Conservation (phyloP, 768 basidiomycete genomes). For the Neoboletus magnificus region DNA sequence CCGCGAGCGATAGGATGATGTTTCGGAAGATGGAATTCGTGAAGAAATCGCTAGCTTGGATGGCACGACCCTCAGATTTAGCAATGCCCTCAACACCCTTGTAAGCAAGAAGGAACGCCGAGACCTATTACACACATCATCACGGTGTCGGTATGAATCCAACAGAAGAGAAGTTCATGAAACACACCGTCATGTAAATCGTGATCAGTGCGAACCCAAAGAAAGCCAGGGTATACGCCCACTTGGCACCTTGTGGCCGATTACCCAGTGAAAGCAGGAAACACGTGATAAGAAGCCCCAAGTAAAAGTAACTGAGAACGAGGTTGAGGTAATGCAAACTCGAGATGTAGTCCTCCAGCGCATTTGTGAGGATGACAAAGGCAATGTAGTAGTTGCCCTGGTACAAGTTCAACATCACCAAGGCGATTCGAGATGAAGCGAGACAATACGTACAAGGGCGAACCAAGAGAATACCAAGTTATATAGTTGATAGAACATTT, state of each 20-base stretch:
- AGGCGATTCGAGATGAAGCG: not conserved
- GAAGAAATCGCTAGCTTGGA: conserved; percentile 62
- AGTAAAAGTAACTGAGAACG: conserved; percentile 81
- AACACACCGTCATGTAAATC: conserved; percentile 88
- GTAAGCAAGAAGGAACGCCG: conserved; percentile 80
- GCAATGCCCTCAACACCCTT: conserved; percentile 69
- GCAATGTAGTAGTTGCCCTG: conserved; percentile 92
- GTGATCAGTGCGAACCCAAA: conserved; percentile 89
- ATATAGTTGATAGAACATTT: conserved; percentile 87
- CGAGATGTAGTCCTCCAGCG: conserved; percentile 62
- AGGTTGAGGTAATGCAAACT: conserved; percentile 72
- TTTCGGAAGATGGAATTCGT: conserved; percentile 79
- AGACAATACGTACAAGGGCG: conserved; percentile 51
- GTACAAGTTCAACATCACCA: not conserved
- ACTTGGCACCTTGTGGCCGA: conserved; percentile 85
- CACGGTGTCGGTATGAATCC: conserved; percentile 1
- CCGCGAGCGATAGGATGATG: conserved; percentile 79
- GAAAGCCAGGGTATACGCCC: conserved; percentile 82
- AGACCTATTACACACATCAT: conserved; percentile 41
- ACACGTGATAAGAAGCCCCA: conserved; percentile 82
- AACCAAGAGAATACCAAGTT: conserved; percentile 95
- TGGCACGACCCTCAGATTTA: conserved; percentile 39
- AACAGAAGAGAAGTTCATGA: not conserved
- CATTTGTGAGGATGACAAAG: conserved; percentile 70
- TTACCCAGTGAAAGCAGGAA: conserved; percentile 89